Evolutionary conservation across 1,139 yeast species (phyloP).

Genomic region (Saccharomycopsis phalli): DNA sequence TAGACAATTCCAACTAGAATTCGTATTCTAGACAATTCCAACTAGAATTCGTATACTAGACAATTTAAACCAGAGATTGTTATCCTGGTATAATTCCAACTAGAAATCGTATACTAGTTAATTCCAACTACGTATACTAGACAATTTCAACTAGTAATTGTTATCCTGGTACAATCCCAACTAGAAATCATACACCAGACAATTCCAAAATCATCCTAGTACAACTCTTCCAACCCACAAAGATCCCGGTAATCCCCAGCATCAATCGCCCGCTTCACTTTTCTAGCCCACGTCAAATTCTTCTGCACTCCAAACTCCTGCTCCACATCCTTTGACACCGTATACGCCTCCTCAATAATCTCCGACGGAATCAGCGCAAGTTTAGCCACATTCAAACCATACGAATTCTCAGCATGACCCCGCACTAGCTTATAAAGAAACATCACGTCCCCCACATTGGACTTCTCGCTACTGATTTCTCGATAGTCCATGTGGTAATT

Average conservation of each 20-base stretch:
- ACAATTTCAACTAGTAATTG: no score
- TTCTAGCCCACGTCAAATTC: not conserved
- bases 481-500: constrained; percentile 74
- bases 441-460: constrained; percentile 35
- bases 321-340: constrained; percentile 38
- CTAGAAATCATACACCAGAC: no score
- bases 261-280: not conserved
- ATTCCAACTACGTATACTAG: no score
- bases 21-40: no score
- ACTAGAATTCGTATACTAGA: no score
- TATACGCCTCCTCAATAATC: constrained; percentile 42
- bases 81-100: no score
- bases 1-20: no score
- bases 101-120: no score
- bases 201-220: no score
- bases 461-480: constrained; percentile 30
- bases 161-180: no score
- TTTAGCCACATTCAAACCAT: constrained; percentile 73
- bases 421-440: constrained; percentile 53
- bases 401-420: constrained; percentile 59
- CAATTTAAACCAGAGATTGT: no score
- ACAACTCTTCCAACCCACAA: not conserved
- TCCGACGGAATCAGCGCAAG: constrained; percentile 51
- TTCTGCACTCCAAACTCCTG: constrained; percentile 1
- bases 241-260: not conserved